Evolutionary conservation across 1,284 basidiomycete species (phyloP).

Genomic region (Moesziomyces parantarcticus): DNA sequence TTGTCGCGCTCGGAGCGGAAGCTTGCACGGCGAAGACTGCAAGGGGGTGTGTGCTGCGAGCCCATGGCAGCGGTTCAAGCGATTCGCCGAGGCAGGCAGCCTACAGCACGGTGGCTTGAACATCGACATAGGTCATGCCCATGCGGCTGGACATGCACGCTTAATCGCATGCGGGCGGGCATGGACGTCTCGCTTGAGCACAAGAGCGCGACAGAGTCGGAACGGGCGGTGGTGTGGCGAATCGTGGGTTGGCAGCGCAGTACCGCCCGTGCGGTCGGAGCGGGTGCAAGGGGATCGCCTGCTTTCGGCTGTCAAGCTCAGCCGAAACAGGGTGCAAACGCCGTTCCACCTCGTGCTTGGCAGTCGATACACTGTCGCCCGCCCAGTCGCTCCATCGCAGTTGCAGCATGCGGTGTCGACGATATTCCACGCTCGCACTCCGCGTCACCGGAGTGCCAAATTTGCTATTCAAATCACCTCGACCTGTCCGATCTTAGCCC

Average conservation of each 20-base stretch:
- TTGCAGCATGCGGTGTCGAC: neutral
- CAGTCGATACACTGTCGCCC: neutral
- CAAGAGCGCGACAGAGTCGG: neutral
- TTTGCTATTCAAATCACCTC: neutral
- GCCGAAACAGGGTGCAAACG: neutral
- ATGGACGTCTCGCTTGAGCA: neutral
- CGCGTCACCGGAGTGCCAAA: neutral
- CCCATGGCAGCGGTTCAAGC: neutral
- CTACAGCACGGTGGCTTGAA: constrained; percentile 1
- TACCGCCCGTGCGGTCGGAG: too few relatives aligned
- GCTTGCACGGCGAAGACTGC: constrained; percentile 10
- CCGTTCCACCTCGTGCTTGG: neutral
- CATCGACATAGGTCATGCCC: neutral
- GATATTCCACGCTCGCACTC: neutral
- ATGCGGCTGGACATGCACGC: neutral
- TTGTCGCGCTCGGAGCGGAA: neutral
- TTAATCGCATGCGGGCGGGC: neutral
- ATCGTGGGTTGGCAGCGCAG: neutral
- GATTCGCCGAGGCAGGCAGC: constrained; percentile 7
- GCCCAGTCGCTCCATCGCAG: neutral
- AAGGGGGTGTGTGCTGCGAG: constrained; percentile 2
- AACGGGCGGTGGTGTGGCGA: neutral
- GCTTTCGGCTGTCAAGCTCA: neutral
- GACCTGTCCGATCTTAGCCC: neutral
- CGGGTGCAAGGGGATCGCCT: neutral